Evolutionary conservation across 176 grass and related monocot genomes (phyloP).

Genomic region (Secale cereale): DNA sequence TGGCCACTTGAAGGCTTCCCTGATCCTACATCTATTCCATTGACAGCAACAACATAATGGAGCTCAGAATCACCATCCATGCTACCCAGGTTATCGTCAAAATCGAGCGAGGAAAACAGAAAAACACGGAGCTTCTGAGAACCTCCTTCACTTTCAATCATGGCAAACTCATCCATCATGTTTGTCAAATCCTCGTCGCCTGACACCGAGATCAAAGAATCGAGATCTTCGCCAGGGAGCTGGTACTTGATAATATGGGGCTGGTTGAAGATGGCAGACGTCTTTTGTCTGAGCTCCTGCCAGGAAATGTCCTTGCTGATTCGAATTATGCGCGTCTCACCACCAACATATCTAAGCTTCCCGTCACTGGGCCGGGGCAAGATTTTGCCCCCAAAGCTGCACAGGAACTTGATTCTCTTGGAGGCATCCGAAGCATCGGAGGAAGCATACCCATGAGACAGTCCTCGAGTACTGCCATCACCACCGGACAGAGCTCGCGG

Average conservation of each 20-base stretch:
- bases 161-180: constrained; percentile 36
- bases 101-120: constrained; percentile 72
- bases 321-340: constrained; percentile 90
- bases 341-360: constrained; percentile 93
- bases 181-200: constrained; percentile 7
- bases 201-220: background rate
- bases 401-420: constrained; percentile 80
- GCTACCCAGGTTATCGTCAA: constrained; percentile 81
- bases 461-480: constrained; percentile 44
- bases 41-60: constrained; percentile 91
- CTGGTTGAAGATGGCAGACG: constrained; percentile 54
- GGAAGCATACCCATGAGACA: constrained; percentile 59
- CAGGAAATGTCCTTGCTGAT: constrained; percentile 68
- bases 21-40: constrained; percentile 63
- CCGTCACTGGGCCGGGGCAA: constrained; percentile 90
- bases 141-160: constrained; percentile 64
- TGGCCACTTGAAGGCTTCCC: constrained; percentile 51
- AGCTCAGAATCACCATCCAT: constrained; percentile 85
- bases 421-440: constrained; percentile 63
- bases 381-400: constrained; percentile 95
- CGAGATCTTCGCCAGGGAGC: constrained; percentile 4
- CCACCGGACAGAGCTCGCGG: constrained; percentile 39
- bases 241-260: constrained; percentile 65
- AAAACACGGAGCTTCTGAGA: constrained; percentile 91
- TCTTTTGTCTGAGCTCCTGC: constrained; percentile 85